Percentiles rank a stretch among this genome's conserved stretches.
These are phyloP conservation scores for Xylaria intraflava DNA, from an alignment of 495 filamentous ascomycete genomes.

Conservation along the genomic window DNA sequence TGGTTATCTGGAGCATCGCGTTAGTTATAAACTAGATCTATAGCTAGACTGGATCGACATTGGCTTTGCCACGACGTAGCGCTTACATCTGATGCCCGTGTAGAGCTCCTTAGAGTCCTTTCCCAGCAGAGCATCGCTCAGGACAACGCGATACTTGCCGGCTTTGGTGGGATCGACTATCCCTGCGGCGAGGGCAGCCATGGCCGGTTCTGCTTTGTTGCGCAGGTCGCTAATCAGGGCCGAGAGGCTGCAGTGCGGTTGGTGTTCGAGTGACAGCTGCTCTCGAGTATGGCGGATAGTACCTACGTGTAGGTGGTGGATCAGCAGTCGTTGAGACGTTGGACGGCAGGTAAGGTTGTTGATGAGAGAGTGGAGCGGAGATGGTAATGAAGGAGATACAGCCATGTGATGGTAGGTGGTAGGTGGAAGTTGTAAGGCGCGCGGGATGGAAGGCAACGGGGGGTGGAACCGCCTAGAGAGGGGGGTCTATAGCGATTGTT, in stretches of 20 bases:
- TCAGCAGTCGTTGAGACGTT: constrained; percentile 4
- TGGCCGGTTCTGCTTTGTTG: constrained; percentile 6
- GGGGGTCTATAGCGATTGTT: no score
- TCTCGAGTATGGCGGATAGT: neutral
- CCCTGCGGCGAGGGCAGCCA: constrained; percentile 25
- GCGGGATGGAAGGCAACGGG: neutral
- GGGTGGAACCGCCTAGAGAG: no score
- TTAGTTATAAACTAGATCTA: no score
- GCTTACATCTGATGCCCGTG: constrained; percentile 48
- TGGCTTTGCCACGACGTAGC: neutral
- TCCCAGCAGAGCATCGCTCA: constrained; percentile 49
- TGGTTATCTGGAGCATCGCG: constrained; percentile 41
- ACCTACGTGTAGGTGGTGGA: constrained; percentile 8
- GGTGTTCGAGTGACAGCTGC: neutral
- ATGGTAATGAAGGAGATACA: neutral
- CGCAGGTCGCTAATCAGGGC: neutral
- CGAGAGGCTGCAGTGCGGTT: neutral
- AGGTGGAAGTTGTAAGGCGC: neutral
- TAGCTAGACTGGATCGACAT: neutral
- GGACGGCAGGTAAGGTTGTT: constrained; percentile 6
- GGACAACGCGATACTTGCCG: constrained; percentile 48
- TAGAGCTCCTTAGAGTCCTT: constrained; percentile 47
- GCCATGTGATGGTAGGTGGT: neutral
- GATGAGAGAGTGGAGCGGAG: constrained; percentile 2
- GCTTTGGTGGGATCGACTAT: constrained; percentile 45